Percentiles rank a stretch among this genome's conserved stretches.
These are phyloP conservation scores for Sophora flavescens DNA, from an alignment of 306 rosid species.

Conservation along the genomic window DNA sequence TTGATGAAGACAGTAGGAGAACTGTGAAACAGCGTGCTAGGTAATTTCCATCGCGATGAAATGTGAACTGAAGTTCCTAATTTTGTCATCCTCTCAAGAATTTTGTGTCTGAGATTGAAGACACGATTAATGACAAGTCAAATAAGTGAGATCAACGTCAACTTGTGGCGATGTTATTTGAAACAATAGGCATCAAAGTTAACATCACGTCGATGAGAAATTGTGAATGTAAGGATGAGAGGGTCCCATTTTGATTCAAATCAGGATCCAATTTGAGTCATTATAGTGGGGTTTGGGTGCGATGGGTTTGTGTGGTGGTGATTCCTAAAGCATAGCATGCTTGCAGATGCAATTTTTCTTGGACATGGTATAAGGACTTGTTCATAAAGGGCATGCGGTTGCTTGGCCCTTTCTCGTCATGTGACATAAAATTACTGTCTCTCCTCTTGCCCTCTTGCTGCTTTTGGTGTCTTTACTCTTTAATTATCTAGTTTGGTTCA, in stretches of 20 bases:
- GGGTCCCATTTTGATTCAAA: conserved; percentile 4
- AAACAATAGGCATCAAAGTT: neutral
- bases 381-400: conserved; percentile 9
- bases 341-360: neutral
- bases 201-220: neutral
- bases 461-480: neutral
- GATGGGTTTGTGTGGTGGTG: conserved; percentile 7
- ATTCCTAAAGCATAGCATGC: neutral
- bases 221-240: neutral
- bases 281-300: neutral
- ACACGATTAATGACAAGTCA: neutral
- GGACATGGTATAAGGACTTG: neutral
- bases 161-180: neutral
- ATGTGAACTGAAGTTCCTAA: neutral
- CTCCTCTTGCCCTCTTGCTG: neutral
- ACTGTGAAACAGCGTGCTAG: conserved; percentile 6
- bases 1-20: neutral
- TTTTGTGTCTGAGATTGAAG: neutral
- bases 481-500: too few species aligned
- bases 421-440: neutral
- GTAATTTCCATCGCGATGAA: neutral
- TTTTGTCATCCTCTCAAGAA: neutral
- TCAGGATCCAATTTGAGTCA: neutral
- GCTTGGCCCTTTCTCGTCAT: neutral
- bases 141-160: neutral